A percentile compares a stretch with the other conserved stretches of the same genome.
Evolutionary conservation across 2,329 filamentous ascomycete species (phyloP).

Genomic region (Magnaporthiopsis poae): DNA sequence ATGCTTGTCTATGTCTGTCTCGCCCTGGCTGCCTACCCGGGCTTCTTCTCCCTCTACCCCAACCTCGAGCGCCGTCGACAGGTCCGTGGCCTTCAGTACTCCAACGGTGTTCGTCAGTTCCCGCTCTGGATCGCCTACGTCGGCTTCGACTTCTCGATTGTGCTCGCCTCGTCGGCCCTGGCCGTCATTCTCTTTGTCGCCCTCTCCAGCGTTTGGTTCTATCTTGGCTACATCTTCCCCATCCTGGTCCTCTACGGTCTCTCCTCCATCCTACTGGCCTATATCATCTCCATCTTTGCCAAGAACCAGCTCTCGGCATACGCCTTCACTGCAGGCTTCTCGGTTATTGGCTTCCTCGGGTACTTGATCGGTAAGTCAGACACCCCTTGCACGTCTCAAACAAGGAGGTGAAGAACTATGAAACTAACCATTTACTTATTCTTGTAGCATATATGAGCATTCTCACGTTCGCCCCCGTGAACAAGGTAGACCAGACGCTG

Average conservation of each 20-base stretch:
- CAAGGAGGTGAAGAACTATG: too few relatives aligned
- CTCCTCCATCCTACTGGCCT: slow-evolving; percentile 64
- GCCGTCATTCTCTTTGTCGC: slow-evolving; percentile 60
- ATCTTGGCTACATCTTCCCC: slow-evolving; percentile 70
- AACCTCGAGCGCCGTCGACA: slow-evolving; percentile 72
- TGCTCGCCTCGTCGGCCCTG: slow-evolving; percentile 56
- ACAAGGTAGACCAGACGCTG: slow-evolving; percentile 57
- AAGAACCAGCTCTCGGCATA: slow-evolving; percentile 74
- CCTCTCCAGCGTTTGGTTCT: slow-evolving; percentile 60
- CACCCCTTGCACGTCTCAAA: too few relatives aligned
- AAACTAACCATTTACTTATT: slow-evolving; percentile 2
- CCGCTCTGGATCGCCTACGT: slow-evolving; percentile 81
- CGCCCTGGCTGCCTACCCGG: slow-evolving; percentile 67
- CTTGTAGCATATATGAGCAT: slow-evolving; percentile 62
- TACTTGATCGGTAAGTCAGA: slow-evolving; percentile 50
- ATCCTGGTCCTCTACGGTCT: slow-evolving; percentile 74
- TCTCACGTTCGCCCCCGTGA: slow-evolving; percentile 63
- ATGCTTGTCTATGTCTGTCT: slow-evolving; percentile 74
- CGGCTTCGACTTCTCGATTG: slow-evolving; percentile 68
- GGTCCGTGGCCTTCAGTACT: slow-evolving; percentile 79
- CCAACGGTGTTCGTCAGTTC: slow-evolving; percentile 73
- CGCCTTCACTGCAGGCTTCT: slow-evolving; percentile 68
- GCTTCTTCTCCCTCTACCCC: slow-evolving; percentile 80
- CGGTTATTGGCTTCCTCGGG: slow-evolving; percentile 60
- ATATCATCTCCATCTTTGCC: slow-evolving; percentile 71